Conservation (phyloP, 228 moss, liverwort and hornwort species). For the Sphagnum magellanicum region DNA sequence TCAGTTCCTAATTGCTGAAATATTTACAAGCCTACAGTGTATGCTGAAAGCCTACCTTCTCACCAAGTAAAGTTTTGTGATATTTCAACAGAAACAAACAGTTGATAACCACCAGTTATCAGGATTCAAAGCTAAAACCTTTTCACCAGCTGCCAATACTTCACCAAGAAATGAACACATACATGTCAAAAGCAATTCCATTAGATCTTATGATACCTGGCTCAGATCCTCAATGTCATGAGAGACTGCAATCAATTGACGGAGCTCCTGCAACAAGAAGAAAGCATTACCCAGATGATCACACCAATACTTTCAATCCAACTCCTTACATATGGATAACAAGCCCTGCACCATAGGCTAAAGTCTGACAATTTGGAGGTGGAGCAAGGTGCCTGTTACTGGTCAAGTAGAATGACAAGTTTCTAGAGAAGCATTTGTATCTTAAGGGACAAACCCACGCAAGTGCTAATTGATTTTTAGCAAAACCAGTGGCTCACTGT, state of each 20-base stretch:
- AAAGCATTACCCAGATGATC: neutral
- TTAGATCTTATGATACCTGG: slow-evolving; percentile 26
- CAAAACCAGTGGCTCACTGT: too few relatives aligned
- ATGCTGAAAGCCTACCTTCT: too few relatives aligned
- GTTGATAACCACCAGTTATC: neutral
- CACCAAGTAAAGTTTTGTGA: too few relatives aligned
- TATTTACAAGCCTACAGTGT: too few relatives aligned
- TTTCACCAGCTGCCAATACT: neutral
- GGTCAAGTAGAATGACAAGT: too few relatives aligned
- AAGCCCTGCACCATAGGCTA: neutral
- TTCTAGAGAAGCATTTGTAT: too few relatives aligned
- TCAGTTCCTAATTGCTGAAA: too few relatives aligned
- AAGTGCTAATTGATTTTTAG: too few relatives aligned
- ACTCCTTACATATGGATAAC: neutral
- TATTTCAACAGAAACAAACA: too few relatives aligned
- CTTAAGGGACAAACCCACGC: too few relatives aligned
- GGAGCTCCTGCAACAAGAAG: slow-evolving; percentile 30
- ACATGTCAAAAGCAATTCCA: neutral
- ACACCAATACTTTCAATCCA: neutral
- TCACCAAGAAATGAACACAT: neutral
- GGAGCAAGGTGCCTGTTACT: too few relatives aligned
- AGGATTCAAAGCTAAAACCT: neutral
- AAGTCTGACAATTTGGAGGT: neutral
- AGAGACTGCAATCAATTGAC: slow-evolving; percentile 38
- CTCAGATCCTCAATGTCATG: slow-evolving; percentile 30